These are phyloP conservation scores for Kentomonas sorsogonicus DNA, from an alignment of 208 protist species.

Conservation along the genomic window DNA sequence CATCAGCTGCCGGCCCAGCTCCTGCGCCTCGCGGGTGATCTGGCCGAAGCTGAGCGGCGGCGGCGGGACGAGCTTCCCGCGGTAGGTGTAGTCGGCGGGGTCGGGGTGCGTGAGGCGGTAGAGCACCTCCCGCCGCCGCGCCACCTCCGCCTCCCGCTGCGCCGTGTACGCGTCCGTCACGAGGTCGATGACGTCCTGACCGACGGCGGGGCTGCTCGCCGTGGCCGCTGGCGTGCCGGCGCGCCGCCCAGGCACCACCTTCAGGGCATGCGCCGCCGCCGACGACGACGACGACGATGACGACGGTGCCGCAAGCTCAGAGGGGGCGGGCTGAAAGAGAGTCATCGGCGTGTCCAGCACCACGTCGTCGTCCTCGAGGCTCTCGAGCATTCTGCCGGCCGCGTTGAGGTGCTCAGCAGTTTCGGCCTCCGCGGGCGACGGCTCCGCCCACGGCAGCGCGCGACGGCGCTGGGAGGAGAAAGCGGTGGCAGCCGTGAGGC, in stretches of 20 bases:
- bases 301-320: slow-evolving; percentile 4
- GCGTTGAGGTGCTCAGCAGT: background rate
- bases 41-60: slow-evolving; percentile 83
- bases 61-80: slow-evolving; percentile 78
- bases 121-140: slow-evolving; percentile 57
- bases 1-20: slow-evolving; percentile 67
- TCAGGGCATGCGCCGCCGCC: background rate
- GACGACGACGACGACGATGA: background rate
- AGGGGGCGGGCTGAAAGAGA: slow-evolving; percentile 16
- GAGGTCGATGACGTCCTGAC: slow-evolving; percentile 75
- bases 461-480: too few relatives aligned
- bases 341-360: slow-evolving; percentile 34
- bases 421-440: background rate
- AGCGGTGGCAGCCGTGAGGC: background rate
- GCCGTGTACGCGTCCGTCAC: slow-evolving; percentile 79
- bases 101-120: slow-evolving; percentile 83
- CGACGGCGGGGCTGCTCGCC: slow-evolving; percentile 55
- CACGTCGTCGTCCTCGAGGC: slow-evolving; percentile 42
- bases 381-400: background rate
- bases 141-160: slow-evolving; percentile 53
- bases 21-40: slow-evolving; percentile 59
- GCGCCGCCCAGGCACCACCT: slow-evolving; percentile 1
- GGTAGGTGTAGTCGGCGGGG: slow-evolving; percentile 80
- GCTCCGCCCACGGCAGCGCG: background rate
- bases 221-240: slow-evolving; percentile 21